These are phyloP conservation scores for Phlyctochytrium planicorne DNA, from an alignment of 192 early-diverging fungal species.

Conservation along the genomic window DNA sequence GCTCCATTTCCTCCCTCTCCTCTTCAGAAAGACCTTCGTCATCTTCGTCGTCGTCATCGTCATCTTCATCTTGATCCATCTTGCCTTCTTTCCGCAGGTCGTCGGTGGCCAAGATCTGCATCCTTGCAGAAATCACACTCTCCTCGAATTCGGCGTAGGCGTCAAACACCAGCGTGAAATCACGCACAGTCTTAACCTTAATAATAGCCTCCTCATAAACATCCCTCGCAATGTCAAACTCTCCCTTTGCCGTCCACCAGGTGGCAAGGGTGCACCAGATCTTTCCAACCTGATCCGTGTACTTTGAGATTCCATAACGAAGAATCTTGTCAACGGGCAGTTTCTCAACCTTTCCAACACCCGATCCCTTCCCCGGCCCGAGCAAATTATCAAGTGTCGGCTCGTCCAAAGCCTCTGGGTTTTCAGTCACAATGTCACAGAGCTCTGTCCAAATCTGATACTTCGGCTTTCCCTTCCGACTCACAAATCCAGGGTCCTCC, in stretches of 20 bases:
- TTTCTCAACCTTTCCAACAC: slow-evolving; percentile 42
- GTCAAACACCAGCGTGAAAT: slow-evolving; percentile 96
- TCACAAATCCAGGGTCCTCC: slow-evolving; percentile 70
- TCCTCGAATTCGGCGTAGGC: slow-evolving; percentile 94
- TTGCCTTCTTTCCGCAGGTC: slow-evolving; percentile 52
- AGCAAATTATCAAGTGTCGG: slow-evolving; percentile 43
- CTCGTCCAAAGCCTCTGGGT: slow-evolving; percentile 60
- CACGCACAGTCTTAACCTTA: slow-evolving; percentile 77
- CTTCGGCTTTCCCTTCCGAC: slow-evolving; percentile 55
- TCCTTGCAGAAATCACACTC: slow-evolving; percentile 66
- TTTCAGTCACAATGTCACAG: slow-evolving; percentile 74
- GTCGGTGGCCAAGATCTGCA: slow-evolving; percentile 65
- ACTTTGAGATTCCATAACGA: slow-evolving; percentile 77
- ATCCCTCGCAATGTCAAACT: slow-evolving; percentile 86
- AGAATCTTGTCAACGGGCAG: slow-evolving; percentile 80
- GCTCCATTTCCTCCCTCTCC: slow-evolving; percentile 47
- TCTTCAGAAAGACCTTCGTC: slow-evolving; percentile 34
- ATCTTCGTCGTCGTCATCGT: slow-evolving; percentile 45
- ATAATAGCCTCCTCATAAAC: slow-evolving; percentile 90
- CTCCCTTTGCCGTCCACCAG: slow-evolving; percentile 72
- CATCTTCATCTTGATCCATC: slow-evolving; percentile 34
- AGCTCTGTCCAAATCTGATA: slow-evolving; percentile 82
- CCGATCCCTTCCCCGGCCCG: slow-evolving; percentile 24
- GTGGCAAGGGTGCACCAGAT: slow-evolving; percentile 84
- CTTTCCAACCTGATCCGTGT: slow-evolving; percentile 83